Base-by-base conservation (phyloP, 129 eudicot genomes). In the Helichrysum umbraculigerum region DNA sequence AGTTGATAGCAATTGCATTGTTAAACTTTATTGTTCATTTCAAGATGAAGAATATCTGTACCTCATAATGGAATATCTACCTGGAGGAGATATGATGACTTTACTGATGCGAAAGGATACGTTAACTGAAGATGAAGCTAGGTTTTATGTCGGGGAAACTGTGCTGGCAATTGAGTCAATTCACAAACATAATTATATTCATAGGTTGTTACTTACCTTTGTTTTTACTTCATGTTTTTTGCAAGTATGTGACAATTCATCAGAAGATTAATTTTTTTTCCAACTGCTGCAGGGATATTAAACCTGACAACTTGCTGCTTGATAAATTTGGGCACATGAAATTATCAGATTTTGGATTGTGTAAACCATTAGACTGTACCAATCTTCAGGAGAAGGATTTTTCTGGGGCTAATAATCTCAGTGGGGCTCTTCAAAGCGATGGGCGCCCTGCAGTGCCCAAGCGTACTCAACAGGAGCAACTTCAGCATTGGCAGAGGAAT, bases 11-110 rank as follows among this genome's bases (percentile, higher is more conserved):
- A 93, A 90, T 81, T 93, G 98, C 85, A 93, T 93, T 68, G 97
- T 93, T 62, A 93, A 93, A 69, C 98, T 93, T 62, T 93, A 93
- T 78, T 93, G 98, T 72, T 93, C 98, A 67, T 93, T 93, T 77
- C 98, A 93, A 85, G 98, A 93, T 67, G 97, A 93, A 33, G 98
- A 93, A 85, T 88, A 83, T 85, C 89, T 93, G 19, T 93, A 93
- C 71, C 96, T 93, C 34, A 83, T 93, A 58, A 93, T 93, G 98
- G 98, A 93, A 82, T 93, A 93, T 83, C 88, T 93, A 66, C 97
- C 98, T 70, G 98, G 98, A 58, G 98, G 98, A 71, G 98, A 93
- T 86, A 90, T 93, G 98, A 93, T 93, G 98, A 93, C 98, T 62
- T 75, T 93, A 78, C 85, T 93, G 33, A 93, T 93, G 98, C 79